These are phyloP conservation scores for Amanita brunnescens DNA, from an alignment of 768 basidiomycete genomes.

Conservation along the genomic window DNA sequence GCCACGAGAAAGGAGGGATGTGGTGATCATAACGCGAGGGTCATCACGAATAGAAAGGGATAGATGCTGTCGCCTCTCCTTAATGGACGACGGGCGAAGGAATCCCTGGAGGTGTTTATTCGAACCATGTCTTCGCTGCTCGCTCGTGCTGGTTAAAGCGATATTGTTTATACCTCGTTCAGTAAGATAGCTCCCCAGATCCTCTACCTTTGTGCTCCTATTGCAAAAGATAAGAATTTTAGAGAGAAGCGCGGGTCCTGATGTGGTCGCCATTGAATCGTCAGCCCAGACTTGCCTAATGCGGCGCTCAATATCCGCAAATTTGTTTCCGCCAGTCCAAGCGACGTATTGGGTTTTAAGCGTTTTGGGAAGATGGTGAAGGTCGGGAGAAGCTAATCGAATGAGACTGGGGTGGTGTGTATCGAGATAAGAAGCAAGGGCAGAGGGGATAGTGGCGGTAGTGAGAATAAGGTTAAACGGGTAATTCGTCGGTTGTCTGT, in stretches of 20 bases:
- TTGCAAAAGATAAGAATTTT: constrained; percentile 85
- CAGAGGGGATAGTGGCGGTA: constrained; percentile 80
- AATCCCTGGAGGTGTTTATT: constrained; percentile 77
- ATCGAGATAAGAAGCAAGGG: constrained; percentile 58
- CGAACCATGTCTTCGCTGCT: constrained; percentile 51
- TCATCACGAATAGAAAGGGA: constrained; percentile 10
- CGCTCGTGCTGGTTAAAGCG: constrained; percentile 56
- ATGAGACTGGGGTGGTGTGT: constrained; percentile 50
- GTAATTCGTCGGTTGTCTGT: constrained; percentile 33
- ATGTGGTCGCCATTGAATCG: constrained; percentile 32
- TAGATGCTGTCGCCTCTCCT: constrained; percentile 8
- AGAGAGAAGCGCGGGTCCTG: constrained; percentile 28
- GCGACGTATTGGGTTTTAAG: constrained; percentile 65
- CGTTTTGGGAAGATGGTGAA: constrained; percentile 69
- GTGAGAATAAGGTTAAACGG: constrained; percentile 79
- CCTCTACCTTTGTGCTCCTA: constrained; percentile 56
- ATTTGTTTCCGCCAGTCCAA: constrained; percentile 75
- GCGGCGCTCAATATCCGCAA: constrained; percentile 70
- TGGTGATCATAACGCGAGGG: constrained; percentile 76
- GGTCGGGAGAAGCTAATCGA: constrained; percentile 72
- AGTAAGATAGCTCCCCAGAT: constrained; percentile 48
- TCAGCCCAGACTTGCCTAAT: constrained; percentile 69
- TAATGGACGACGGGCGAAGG: constrained; percentile 28
- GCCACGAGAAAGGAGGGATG: constrained; percentile 84
- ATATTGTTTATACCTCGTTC: constrained; percentile 55